Evolutionary conservation across 768 basidiomycete species (phyloP).

Genomic region (Naganishia vishniacii): DNA sequence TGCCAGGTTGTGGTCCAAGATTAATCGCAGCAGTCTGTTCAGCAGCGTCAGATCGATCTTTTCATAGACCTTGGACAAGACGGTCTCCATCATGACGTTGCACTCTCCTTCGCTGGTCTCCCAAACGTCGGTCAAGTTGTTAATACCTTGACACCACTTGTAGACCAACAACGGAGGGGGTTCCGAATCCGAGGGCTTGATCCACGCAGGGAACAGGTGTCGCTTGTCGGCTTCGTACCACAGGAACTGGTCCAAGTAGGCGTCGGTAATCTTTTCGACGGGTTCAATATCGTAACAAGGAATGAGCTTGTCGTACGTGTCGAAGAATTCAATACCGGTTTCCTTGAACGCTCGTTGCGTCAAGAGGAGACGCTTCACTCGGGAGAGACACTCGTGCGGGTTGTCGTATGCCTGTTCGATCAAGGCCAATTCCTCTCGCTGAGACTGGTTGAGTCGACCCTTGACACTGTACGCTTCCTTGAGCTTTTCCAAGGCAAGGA

Average conservation of each 20-base stretch:
- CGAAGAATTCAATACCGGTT: slow-evolving; percentile 66
- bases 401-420: slow-evolving; percentile 99
- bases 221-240: slow-evolving; percentile 99
- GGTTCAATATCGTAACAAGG: slow-evolving; percentile 99
- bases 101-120: slow-evolving; percentile 97
- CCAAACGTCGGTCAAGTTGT: slow-evolving; percentile 97
- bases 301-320: slow-evolving; percentile 64
- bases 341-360: slow-evolving; percentile 99
- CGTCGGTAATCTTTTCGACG: slow-evolving; percentile 99
- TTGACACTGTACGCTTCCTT: slow-evolving; percentile 99
- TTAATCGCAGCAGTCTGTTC: slow-evolving; percentile 89
- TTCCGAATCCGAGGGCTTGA: slow-evolving; percentile 96
- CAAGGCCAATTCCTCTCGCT: slow-evolving; percentile 92
- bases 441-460: slow-evolving; percentile 93
- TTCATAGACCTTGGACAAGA: slow-evolving; percentile 95
- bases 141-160: slow-evolving; percentile 99
- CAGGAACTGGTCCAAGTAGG: slow-evolving; percentile 96
- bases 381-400: slow-evolving; percentile 96
- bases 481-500: slow-evolving; percentile 91
- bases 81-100: slow-evolving; percentile 98
- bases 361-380: slow-evolving; percentile 91
- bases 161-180: slow-evolving; percentile 94
- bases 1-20: slow-evolving; percentile 96
- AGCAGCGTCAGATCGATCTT: slow-evolving; percentile 95
- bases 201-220: slow-evolving; percentile 96